Conservation (phyloP, 371 early-diverging fungal species). For the Circinella umbellata region DNA sequence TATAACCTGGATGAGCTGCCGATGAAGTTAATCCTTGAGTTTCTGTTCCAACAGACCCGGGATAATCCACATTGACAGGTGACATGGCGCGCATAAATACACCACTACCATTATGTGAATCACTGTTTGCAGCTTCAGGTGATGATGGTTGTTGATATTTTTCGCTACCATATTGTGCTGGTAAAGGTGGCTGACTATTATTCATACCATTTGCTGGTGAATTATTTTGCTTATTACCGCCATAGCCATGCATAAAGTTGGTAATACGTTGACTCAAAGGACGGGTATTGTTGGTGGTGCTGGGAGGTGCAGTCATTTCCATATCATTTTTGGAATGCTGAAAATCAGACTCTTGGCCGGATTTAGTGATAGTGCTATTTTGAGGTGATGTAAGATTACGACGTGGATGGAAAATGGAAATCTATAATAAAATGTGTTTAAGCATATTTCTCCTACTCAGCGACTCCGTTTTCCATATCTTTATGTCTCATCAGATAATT, state of each 20-base stretch:
- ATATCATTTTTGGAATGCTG: slow-evolving; percentile 23
- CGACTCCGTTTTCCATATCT: too few species aligned
- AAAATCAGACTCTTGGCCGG: slow-evolving; percentile 15
- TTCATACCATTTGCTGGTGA: not conserved
- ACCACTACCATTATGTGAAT: slow-evolving; percentile 11
- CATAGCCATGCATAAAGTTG: slow-evolving; percentile 18
- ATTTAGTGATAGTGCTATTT: not conserved
- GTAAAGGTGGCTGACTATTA: slow-evolving; percentile 3
- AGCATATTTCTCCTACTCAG: too few species aligned
- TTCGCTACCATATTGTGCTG: slow-evolving; percentile 4
- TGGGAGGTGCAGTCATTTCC: slow-evolving; percentile 18
- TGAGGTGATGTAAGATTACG: slow-evolving; percentile 20
- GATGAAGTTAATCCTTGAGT: slow-evolving; percentile 29
- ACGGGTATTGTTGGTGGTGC: not conserved
- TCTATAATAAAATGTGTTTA: slow-evolving; percentile 20
- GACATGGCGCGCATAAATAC: slow-evolving; percentile 48
- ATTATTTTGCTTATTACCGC: not conserved
- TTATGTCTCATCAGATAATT: too few species aligned
- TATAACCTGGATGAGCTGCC: slow-evolving; percentile 12
- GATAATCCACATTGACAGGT: slow-evolving; percentile 39
- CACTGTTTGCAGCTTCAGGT: not conserved
- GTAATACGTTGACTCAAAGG: slow-evolving; percentile 25
- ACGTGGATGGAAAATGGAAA: slow-evolving; percentile 53
- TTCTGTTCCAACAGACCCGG: slow-evolving; percentile 25
- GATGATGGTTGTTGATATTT: slow-evolving; percentile 16